Conservation (phyloP, 768 basidiomycete species). For the Rhodotorula toruloides region DNA sequence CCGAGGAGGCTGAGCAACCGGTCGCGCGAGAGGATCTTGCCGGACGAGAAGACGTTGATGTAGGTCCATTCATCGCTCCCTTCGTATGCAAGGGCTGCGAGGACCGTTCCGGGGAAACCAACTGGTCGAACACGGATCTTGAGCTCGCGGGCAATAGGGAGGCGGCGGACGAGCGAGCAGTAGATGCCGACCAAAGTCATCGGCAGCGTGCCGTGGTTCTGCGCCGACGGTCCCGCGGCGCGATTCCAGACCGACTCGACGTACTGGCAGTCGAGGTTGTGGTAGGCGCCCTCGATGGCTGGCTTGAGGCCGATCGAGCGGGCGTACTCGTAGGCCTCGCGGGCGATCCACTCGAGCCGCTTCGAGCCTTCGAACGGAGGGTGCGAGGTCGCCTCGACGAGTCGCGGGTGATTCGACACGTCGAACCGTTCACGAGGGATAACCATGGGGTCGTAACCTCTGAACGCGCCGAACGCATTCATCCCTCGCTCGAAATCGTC, state of each 20-base stretch:
- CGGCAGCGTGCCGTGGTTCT: conserved; percentile 19
- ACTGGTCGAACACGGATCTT: conserved; percentile 13
- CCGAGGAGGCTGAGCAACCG: conserved; percentile 1
- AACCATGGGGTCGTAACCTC: conserved; percentile 5
- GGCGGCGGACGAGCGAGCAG: conserved; percentile 24
- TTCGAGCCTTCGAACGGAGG: not conserved
- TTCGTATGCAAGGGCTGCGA: conserved; percentile 6
- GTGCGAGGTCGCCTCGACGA: not conserved
- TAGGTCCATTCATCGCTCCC: conserved; percentile 17
- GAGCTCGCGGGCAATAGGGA: conserved; percentile 10
- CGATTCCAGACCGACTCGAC: conserved; percentile 16
- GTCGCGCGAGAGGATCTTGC: not conserved
- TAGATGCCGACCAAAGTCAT: conserved; percentile 37
- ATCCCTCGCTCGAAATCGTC: conserved; percentile 30
- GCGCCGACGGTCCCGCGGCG: not conserved
- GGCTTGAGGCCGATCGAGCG: not conserved
- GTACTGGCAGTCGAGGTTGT: conserved; percentile 29
- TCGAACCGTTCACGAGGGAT: not conserved
- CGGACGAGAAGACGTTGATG: conserved; percentile 18
- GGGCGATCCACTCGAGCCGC: conserved; percentile 17
- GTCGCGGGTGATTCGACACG: not conserved
- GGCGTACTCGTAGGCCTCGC: conserved; percentile 19
- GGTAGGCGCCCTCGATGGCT: not conserved
- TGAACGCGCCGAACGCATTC: conserved; percentile 21
- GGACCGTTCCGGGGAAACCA: conserved; percentile 26